Percentiles rank a stretch among this genome's conserved stretches.
These are phyloP conservation scores for Rhodotorula taiwanensis DNA, from an alignment of 768 basidiomycete genomes.

Conservation along the genomic window DNA sequence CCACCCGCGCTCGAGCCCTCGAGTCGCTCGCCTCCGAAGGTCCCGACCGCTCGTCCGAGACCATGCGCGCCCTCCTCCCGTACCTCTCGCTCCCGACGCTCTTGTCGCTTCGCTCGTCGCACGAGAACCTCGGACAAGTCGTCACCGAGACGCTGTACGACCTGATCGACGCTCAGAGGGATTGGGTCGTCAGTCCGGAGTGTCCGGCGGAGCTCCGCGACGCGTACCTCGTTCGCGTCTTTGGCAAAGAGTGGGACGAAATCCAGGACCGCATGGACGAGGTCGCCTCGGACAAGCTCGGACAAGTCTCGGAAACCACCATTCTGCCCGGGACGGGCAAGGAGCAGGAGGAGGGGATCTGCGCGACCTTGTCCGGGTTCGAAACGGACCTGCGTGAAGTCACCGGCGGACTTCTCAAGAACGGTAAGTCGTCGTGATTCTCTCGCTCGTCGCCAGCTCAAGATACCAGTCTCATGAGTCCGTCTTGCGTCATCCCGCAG, in stretches of 20 bases:
- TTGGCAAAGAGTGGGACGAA: neutral
- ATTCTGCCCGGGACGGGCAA: neutral
- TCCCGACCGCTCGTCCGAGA: neutral
- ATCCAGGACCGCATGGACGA: neutral
- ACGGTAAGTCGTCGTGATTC: neutral
- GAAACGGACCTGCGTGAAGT: neutral
- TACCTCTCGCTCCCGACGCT: slow-evolving; percentile 5
- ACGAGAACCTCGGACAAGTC: no score
- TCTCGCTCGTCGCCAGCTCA: neutral
- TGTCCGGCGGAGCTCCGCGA: neutral
- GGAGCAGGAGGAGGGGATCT: neutral
- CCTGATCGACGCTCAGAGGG: slow-evolving; percentile 11
- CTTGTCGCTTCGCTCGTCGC: neutral
- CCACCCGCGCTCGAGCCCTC: neutral
- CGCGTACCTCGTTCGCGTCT: slow-evolving; percentile 3
- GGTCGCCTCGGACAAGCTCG: no score
- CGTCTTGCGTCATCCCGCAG: neutral
- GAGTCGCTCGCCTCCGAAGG: no score
- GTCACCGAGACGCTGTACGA: neutral
- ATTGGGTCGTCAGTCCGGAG: neutral
- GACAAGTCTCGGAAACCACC: no score
- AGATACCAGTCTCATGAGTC: neutral
- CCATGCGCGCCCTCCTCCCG: neutral
- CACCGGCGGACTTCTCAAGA: slow-evolving; percentile 2
- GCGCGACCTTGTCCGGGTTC: neutral